Evolutionary conservation across 768 basidiomycete species (phyloP).

Genomic region (Lentinula lateritia): DNA sequence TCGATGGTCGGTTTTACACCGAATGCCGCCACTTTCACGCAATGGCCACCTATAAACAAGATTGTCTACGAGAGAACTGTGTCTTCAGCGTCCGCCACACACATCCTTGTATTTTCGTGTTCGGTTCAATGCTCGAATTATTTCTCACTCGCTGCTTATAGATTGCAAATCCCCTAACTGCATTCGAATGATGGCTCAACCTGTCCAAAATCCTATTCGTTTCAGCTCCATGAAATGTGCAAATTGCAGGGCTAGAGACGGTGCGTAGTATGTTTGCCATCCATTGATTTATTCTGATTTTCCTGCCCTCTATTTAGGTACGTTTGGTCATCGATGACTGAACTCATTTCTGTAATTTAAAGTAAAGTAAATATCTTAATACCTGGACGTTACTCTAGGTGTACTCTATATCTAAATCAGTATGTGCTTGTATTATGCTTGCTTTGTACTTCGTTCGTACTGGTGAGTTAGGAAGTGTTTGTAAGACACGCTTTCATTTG

Average conservation of each 20-base stretch:
- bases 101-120: constrained; percentile 40
- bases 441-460: not conserved
- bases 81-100: constrained; percentile 65
- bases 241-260: constrained; percentile 30
- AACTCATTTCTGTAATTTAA: no score
- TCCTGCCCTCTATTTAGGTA: not conserved
- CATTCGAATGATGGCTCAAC: constrained; percentile 59
- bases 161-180: constrained; percentile 55
- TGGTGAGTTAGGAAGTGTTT: not conserved
- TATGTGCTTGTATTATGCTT: not conserved
- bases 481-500: not conserved
- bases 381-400: not conserved
- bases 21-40: constrained; percentile 66
- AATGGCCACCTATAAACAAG: constrained; percentile 64
- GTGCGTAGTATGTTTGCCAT: not conserved
- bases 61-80: constrained; percentile 60
- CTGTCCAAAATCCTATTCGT: constrained; percentile 67
- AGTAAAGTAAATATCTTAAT: no score
- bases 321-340: not conserved
- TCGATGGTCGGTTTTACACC: constrained; percentile 71
- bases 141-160: constrained; percentile 15
- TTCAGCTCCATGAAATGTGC: constrained; percentile 50
- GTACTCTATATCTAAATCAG: not conserved
- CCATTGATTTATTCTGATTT: not conserved
- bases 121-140: not conserved